Base-by-base conservation (phyloP, 1,139 yeast genomes). In the Meyerozyma athensensis region DNA sequence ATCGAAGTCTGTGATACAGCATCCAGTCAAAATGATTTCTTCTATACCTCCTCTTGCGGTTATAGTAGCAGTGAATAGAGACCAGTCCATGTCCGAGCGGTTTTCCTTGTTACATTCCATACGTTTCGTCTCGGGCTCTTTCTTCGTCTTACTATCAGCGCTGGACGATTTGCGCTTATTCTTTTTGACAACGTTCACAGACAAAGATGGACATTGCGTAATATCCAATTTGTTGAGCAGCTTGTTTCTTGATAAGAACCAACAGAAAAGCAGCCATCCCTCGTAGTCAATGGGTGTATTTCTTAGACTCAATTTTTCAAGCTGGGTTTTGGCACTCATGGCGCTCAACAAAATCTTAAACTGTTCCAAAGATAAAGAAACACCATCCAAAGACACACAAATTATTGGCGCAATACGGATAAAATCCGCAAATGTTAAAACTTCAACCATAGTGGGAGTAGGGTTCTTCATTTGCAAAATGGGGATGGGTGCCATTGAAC, bases 31-130 rank as follows among this genome's bases (percentile, higher is more conserved):
- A 26, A 83, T 73, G 39, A 84, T 58, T 49, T 82, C 90, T 39
- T 79, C 86, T n/a, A 84, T 66, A 20, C 90, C 90, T 24, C 81
- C 82, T 44, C 86, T 65, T 2, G 79, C 78, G 10, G 81, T 75
- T 9, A 84, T 53, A 0, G 89, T 72, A 1, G 89, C 90, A 4
- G 81, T 79, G 44, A 84, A 65, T 32, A 83, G 58, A 17, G 81
- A 66, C 94, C 94, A 84, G 51, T 84, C 85, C 81, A 80, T 79
- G 42, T 82, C 90, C 7, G 80, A 68, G 48, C 94, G 64, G 43
- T 79, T 73, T 13, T 74, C 74, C 40, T 60, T 55, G 47, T 79
- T 77, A 46, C 81, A 72, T 14, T 54, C 53, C 94, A 83, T 84
- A 50, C 89, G 63, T 2, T 43, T 53, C 6, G 68, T 45, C 4